Evolutionary conservation across 192 early-diverging fungal genomes (phyloP).

Genomic region (Dispira parvispora): DNA sequence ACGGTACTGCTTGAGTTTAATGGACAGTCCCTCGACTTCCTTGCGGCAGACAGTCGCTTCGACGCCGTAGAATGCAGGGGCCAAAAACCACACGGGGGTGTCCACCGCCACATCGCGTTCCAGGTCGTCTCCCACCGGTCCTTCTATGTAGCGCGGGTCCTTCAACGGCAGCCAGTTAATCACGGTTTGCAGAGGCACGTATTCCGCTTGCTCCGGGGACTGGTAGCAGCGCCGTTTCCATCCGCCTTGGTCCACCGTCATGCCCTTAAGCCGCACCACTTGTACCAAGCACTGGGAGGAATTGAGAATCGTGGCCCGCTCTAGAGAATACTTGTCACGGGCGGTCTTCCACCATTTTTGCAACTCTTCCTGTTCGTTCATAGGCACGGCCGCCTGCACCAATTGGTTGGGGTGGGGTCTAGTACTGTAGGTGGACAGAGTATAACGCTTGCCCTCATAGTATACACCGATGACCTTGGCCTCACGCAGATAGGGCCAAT

Average conservation of each 20-base stretch:
- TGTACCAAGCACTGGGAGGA: conserved; percentile 17
- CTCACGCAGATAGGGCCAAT: conserved; percentile 83
- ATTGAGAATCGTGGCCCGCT: conserved; percentile 14
- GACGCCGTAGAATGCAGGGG: conserved; percentile 16
- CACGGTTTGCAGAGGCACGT: conserved; percentile 12
- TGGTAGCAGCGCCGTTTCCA: conserved; percentile 26
- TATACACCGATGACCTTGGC: conserved; percentile 54
- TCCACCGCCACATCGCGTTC: conserved; percentile 14
- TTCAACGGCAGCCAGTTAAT: conserved; percentile 15
- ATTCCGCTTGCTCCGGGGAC: conserved; percentile 1
- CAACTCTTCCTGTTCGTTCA: conserved; percentile 37
- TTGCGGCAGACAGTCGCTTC: conserved; percentile 9
- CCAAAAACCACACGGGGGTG: conserved; percentile 18
- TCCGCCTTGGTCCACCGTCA: conserved; percentile 22
- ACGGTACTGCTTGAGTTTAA: background rate
- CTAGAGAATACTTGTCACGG: conserved; percentile 28
- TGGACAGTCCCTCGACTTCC: background rate
- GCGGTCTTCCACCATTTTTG: conserved; percentile 43
- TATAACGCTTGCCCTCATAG: conserved; percentile 39
- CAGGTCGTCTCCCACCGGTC: conserved; percentile 20
- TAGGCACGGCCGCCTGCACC: conserved; percentile 46
- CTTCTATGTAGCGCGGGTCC: conserved; percentile 16
- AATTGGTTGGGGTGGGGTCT: conserved; percentile 44
- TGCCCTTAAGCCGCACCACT: conserved; percentile 23
- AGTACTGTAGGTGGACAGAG: conserved; percentile 19